Evolutionary conservation across 1,139 yeast species (phyloP).

Genomic region (Yamadazyma spencermartinsiae): DNA sequence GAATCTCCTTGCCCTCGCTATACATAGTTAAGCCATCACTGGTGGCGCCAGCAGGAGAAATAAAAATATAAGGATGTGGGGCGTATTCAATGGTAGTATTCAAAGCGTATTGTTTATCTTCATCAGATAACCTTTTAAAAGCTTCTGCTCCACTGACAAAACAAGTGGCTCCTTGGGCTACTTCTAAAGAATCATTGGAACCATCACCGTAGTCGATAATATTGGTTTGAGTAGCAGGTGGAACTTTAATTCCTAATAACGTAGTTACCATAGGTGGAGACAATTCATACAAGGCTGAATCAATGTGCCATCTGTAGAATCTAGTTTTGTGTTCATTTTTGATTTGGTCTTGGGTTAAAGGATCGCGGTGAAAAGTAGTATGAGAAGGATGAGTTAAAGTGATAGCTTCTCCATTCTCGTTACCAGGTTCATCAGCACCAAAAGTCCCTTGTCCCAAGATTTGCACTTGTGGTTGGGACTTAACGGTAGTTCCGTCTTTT

Average conservation of each 20-base stretch:
- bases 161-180: slow-evolving; percentile 85
- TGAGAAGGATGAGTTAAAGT: slow-evolving; percentile 80
- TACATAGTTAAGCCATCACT: slow-evolving; percentile 85
- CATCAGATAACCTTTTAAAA: slow-evolving; percentile 61
- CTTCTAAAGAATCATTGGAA: slow-evolving; percentile 58
- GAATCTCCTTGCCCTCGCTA: slow-evolving; percentile 69
- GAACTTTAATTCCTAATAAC: slow-evolving; percentile 78
- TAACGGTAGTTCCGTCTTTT: slow-evolving; percentile 79
- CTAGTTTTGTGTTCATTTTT: slow-evolving; percentile 63
- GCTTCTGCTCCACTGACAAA: slow-evolving; percentile 82
- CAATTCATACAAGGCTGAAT: slow-evolving; percentile 80
- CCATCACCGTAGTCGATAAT: slow-evolving; percentile 65
- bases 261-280: slow-evolving; percentile 88
- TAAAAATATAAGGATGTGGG: slow-evolving; percentile 87
- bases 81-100: slow-evolving; percentile 81
- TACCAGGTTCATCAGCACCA: slow-evolving; percentile 66
- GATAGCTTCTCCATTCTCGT: slow-evolving; percentile 58
- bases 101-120: slow-evolving; percentile 71
- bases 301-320: slow-evolving; percentile 92
- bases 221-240: slow-evolving; percentile 49
- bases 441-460: slow-evolving; percentile 81
- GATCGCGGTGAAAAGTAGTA: slow-evolving; percentile 69
- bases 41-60: slow-evolving; percentile 77
- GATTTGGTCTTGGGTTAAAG: slow-evolving; percentile 62
- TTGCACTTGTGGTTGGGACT: slow-evolving; percentile 84